Base-by-base conservation (phyloP, 2,329 filamentous ascomycete species). In the Fusarium miscanthi region DNA sequence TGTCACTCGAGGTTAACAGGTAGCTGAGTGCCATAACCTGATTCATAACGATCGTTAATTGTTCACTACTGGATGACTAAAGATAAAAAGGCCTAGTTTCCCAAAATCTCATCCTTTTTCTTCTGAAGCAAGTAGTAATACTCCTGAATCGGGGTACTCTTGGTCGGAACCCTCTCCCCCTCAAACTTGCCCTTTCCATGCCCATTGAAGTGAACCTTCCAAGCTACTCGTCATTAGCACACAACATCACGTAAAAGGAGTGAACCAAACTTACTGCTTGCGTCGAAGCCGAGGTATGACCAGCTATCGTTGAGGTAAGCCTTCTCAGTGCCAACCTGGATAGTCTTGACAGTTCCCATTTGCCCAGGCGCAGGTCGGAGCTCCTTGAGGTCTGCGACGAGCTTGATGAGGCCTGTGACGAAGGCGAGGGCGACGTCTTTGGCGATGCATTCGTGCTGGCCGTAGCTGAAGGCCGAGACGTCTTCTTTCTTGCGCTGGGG, bases 241-340 rank as follows among this genome's bases (percentile, higher is more conserved):
- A 19, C 3, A 1, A 8, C 3, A 5, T 3, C 6, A 14, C 17
- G 4, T n/a, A 21, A 2, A 16, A 2, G 1, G 1, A 38, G 5
- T 8, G 9, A 17, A 2, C 3, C 12, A 48, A 30, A 81, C 83
- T 82, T 82, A 86, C 85, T 85, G 66, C 81, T 85, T 4, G 83
- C 81, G 66, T 86, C 83, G 19, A 82, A 82, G 37, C 78, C 78
- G 21, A 86, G 80, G 51, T 82, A 83, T 2, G 84, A 85, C 83
- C 85, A 86, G 70, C 82, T 85, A 49, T 86, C 84, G 62, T 85
- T 85, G 25, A 86, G 80, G 60, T 85, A 86, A 13, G 79, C 80
- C 70, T 82, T 83, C 69, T 85, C 80, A 1, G 77, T 72, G 14
- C 79, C 81, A 21, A 84, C 77, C 1, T 70, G 74, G 72, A 87